phyloP scores from a whole-genome alignment of 1,139 yeast genomes.

The Magnusiomyces suaveolens region DNA sequence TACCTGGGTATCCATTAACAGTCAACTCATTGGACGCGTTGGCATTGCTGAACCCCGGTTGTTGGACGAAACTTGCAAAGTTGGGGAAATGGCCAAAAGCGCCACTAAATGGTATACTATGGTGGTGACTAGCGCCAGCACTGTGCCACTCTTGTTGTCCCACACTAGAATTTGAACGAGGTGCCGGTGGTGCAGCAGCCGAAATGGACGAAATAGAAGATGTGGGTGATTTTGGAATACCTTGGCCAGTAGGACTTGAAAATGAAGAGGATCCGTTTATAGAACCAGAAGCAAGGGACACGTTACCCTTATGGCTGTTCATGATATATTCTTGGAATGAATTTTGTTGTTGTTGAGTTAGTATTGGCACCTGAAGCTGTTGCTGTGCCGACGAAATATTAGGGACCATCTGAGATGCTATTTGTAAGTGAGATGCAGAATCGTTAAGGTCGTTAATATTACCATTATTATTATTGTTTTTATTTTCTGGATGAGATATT shows the following conservation, averaged over 20 bases:
- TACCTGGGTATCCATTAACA: not conserved
- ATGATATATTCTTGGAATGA: conserved; percentile 1
- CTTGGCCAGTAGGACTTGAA: not conserved
- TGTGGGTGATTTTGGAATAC: not conserved
- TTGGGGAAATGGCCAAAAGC: not conserved
- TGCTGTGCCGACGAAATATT: not conserved
- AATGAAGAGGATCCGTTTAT: not conserved
- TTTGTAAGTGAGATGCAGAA: not conserved
- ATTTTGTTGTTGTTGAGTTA: conserved; percentile 3
- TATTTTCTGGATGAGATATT: not conserved
- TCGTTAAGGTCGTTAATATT: not conserved
- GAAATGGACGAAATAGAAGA: not conserved
- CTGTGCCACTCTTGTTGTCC: not conserved
- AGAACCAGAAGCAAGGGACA: not conserved
- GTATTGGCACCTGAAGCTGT: not conserved
- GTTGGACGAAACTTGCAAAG: not conserved
- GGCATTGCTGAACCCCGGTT: not conserved
- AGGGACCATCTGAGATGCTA: not conserved
- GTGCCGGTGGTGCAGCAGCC: not conserved
- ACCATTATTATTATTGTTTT: not conserved
- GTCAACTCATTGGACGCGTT: not conserved
- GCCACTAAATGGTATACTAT: not conserved
- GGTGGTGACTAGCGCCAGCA: not conserved
- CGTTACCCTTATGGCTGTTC: not conserved
- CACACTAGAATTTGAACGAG: not conserved